phyloP scores from a whole-genome alignment of 305 asterid genomes.

The Petunia hybrid region DNA sequence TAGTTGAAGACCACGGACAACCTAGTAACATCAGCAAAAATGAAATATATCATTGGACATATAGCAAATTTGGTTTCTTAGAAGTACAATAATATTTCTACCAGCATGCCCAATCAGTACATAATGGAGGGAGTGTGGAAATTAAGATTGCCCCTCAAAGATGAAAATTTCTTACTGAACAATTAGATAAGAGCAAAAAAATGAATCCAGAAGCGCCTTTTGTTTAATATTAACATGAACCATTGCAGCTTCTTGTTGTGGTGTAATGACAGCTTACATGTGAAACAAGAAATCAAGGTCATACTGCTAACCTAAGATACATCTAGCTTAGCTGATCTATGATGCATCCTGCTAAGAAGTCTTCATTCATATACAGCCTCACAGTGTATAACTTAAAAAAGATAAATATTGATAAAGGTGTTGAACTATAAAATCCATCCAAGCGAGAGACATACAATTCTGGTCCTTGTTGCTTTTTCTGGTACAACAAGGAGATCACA shows the following conservation, averaged over 20 bases:
- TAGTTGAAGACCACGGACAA: background rate
- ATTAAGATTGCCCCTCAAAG: background rate
- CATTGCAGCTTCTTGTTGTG: conserved; percentile 12
- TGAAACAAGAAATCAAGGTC: background rate
- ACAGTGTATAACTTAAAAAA: background rate
- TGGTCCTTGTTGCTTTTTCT: conserved; percentile 70
- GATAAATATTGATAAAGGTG: background rate
- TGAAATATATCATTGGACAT: background rate
- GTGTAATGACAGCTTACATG: background rate
- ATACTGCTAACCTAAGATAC: no score
- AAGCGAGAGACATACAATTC: conserved; percentile 66
- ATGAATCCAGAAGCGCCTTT: background rate
- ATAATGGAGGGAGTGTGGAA: background rate
- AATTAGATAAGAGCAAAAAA: background rate
- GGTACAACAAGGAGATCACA: conserved; percentile 69
- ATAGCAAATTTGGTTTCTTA: background rate
- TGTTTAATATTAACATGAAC: background rate
- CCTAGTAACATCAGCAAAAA: background rate
- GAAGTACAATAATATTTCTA: no score
- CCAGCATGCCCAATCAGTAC: background rate
- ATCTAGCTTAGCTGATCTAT: no score
- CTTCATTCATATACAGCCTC: background rate
- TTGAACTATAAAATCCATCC: background rate
- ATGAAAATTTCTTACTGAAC: background rate
- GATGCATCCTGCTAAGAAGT: no score